Evolutionary conservation across 192 early-diverging fungal species (phyloP).

Genomic region (Lunasporangiospora selenospora): DNA sequence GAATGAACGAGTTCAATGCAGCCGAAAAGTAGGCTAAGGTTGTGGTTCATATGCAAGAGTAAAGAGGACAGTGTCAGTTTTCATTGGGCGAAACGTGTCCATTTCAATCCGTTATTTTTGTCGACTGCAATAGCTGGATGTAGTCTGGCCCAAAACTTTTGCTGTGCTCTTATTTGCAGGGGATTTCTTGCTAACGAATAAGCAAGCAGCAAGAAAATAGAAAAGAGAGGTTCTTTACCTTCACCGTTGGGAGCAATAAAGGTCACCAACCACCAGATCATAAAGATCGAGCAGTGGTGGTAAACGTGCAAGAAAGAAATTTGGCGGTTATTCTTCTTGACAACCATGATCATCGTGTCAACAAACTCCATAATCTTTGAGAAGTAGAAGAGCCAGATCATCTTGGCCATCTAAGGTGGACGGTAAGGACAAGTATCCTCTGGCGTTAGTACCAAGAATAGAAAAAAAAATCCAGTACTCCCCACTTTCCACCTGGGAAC

Average conservation of each 20-base stretch:
- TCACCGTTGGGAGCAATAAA: slow-evolving; percentile 65
- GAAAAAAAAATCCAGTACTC: too few relatives aligned
- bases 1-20: slow-evolving; percentile 65
- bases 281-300: slow-evolving; percentile 69
- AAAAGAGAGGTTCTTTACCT: slow-evolving; percentile 18
- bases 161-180: too few relatives aligned
- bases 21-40: slow-evolving; percentile 59
- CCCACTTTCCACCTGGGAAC: too few relatives aligned
- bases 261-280: slow-evolving; percentile 68
- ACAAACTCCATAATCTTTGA: slow-evolving; percentile 69
- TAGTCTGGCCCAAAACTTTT: too few relatives aligned
- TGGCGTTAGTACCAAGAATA: background rate
- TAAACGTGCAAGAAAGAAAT: slow-evolving; percentile 72
- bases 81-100: too few relatives aligned
- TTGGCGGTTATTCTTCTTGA: slow-evolving; percentile 74
- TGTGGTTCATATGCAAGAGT: too few relatives aligned
- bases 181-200: background rate
- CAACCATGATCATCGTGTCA: slow-evolving; percentile 71
- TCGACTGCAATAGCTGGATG: too few relatives aligned
- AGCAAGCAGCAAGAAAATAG: background rate
- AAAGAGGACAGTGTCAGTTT: too few relatives aligned
- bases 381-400: slow-evolving; percentile 70
- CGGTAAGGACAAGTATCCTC: background rate
- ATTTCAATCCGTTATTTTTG: too few relatives aligned
- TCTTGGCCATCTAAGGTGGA: slow-evolving; percentile 62